Percentiles rank a stretch among this genome's conserved stretches.
Evolutionary conservation across 1,284 basidiomycete genomes (phyloP).

Genomic region (Cystobasidium pallidum): DNA sequence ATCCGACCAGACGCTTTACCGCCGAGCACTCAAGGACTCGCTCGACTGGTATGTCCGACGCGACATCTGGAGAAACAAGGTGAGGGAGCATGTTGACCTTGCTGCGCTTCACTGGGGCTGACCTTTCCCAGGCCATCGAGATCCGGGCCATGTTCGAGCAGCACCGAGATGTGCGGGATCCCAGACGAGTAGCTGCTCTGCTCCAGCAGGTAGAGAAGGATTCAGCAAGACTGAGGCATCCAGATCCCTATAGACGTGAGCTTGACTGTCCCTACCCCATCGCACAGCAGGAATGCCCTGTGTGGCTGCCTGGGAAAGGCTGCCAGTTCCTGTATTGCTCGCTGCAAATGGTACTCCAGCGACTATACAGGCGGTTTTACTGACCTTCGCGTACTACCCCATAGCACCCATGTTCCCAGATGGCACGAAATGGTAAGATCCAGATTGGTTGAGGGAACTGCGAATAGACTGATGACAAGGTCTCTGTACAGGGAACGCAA

Average conservation of each 20-base stretch:
- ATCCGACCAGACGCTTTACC: conserved; percentile 52
- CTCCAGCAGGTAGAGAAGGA: conserved; percentile 53
- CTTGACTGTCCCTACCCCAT: not conserved
- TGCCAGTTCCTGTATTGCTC: too few species aligned
- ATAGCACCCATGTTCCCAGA: conserved; percentile 51
- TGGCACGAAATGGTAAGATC: conserved; percentile 52
- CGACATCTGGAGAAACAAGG: conserved; percentile 53
- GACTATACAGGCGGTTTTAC: not conserved
- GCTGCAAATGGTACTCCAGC: too few species aligned
- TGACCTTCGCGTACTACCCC: conserved; percentile 2
- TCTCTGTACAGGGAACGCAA: conserved; percentile 51
- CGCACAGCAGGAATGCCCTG: too few species aligned
- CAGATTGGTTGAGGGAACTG: not conserved
- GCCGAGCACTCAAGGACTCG: conserved; percentile 53
- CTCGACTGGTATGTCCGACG: conserved; percentile 55
- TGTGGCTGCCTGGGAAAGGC: too few species aligned
- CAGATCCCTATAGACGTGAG: conserved; percentile 55
- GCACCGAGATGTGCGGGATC: conserved; percentile 54
- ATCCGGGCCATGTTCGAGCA: conserved; percentile 54
- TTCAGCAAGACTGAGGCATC: conserved; percentile 50
- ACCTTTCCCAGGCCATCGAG: conserved; percentile 51
- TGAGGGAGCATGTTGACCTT: conserved; percentile 14
- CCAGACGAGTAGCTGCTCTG: conserved; percentile 53
- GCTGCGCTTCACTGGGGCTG: not conserved
- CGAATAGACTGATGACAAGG: too few species aligned